Base-by-base conservation (phyloP, 129 eudicot species). In the Oenanthe sinensis region DNA sequence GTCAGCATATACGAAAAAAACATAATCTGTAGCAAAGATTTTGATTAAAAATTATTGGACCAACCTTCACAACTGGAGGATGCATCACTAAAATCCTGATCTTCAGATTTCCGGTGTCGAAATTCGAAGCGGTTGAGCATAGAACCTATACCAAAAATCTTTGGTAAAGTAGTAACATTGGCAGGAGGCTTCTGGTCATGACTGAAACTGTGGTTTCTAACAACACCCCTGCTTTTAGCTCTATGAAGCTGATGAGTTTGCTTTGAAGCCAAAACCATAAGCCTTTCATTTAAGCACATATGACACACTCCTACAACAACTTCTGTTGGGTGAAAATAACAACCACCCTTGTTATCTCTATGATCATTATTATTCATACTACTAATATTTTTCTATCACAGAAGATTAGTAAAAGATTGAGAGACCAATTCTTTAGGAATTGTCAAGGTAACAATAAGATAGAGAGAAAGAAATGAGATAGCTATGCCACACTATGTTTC, bases 281-380 rank as follows among this genome's bases (percentile, higher is more conserved):
- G 92, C 83, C 82, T 84, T 30, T 88, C 86, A 73, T 86, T 78
- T 81, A 88, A 80, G 75, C 92, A 88, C 49, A 88, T 43, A 70
- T 82, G 85, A 68, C 92, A 88, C 12, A 88, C 86, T 2, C 92
- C 92, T 6, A 86, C 67, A 4, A 82, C 81, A n/a, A 60, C 4
- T 46, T 86, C 85, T 42, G 81, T 76, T 6, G 90, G 88, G 77
- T 88, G 92, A 71, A 82, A 86, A 63, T 79, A 78, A 72, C 92
- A 88, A 30, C 49, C 80, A 72, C 14, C 42, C 62, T 69, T 78
- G 2, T 79, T 79, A 19, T 80, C 82, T 71, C 30, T 33, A 8
- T 68, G 58, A 39, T 60, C 45, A 71, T 50, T 75, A 36, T 83
- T 70, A 67, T 67, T 67, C 72, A 67, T 67, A 14, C 42, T 67